These are phyloP conservation scores for Neurospora sp. DNA, from an alignment of 495 filamentous ascomycete species.

Conservation along the genomic window DNA sequence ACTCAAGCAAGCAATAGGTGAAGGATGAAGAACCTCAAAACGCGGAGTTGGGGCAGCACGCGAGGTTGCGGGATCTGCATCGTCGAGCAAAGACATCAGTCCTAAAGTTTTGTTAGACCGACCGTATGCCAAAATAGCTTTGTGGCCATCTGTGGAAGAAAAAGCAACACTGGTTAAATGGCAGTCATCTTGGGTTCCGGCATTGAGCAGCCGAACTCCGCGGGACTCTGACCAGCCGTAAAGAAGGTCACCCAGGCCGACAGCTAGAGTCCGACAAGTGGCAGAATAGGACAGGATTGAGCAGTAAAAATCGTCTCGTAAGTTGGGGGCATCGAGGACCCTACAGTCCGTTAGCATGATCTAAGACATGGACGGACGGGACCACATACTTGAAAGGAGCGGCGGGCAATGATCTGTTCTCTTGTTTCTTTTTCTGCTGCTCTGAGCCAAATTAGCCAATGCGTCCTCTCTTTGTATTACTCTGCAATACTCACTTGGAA, in stretches of 20 bases:
- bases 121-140: conserved; percentile 77
- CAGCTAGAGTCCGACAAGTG: conserved; percentile 64
- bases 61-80: conserved; percentile 3
- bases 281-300: conserved; percentile 78
- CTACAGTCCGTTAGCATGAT: conserved; percentile 21
- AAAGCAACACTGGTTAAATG: conserved; percentile 77
- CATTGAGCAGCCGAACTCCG: conserved; percentile 39
- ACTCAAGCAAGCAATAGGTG: conserved; percentile 64
- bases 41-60: conserved; percentile 35
- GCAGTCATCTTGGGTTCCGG: conserved; percentile 25
- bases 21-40: conserved; percentile 62
- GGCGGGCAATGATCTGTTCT: conserved; percentile 43
- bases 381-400: conserved; percentile 65
- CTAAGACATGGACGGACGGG: background rate
- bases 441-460: background rate
- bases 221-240: conserved; percentile 80
- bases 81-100: conserved; percentile 42
- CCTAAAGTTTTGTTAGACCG: conserved; percentile 55
- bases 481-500: conserved; percentile 36
- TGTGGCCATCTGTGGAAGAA: conserved; percentile 66
- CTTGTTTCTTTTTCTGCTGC: conserved; percentile 3
- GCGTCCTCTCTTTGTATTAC: background rate
- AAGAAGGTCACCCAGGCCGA: conserved; percentile 68
- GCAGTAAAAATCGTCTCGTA: conserved; percentile 94
- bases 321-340: conserved; percentile 77